Evolutionary conservation across 495 filamentous ascomycete genomes (phyloP).

Genomic region (Endocarpon pusillum): DNA sequence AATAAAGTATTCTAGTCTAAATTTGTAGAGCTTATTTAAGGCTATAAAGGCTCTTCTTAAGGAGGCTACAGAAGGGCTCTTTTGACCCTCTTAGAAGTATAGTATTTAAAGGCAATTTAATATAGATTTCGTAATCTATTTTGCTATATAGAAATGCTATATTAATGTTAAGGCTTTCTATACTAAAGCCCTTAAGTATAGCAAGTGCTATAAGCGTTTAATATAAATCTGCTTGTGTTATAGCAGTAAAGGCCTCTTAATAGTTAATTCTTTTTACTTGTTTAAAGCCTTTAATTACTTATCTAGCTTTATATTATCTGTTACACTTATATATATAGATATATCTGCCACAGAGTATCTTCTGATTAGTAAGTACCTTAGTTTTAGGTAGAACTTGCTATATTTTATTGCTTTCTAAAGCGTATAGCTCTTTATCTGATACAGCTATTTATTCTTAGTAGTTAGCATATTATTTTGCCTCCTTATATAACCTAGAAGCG

Average conservation of each 20-base stretch:
- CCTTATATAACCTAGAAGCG: no score
- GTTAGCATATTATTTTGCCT: no score
- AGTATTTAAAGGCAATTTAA: conserved; percentile 12
- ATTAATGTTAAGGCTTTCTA: conserved; percentile 20
- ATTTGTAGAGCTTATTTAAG: conserved; percentile 22
- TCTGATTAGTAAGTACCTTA: no score
- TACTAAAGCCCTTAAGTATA: conserved; percentile 11
- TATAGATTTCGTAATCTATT: conserved; percentile 15
- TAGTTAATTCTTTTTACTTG: conserved; percentile 21
- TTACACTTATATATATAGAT: no score
- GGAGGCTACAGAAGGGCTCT: conserved; percentile 12
- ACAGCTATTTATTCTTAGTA: no score
- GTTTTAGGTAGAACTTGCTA: no score
- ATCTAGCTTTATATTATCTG: background rate
- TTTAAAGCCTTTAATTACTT: background rate
- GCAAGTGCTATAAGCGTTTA: conserved; percentile 15
- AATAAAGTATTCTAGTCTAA: no score
- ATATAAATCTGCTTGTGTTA: conserved; percentile 22
- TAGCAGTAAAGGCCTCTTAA: conserved; percentile 22
- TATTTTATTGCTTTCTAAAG: no score
- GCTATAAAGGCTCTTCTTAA: conserved; percentile 22
- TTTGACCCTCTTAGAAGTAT: conserved; percentile 7
- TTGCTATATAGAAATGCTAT: conserved; percentile 18
- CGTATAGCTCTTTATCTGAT: no score
- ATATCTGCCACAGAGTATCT: no score